Conservation (phyloP, 345 rosid genomes). For the Sisymbrium irio region DNA sequence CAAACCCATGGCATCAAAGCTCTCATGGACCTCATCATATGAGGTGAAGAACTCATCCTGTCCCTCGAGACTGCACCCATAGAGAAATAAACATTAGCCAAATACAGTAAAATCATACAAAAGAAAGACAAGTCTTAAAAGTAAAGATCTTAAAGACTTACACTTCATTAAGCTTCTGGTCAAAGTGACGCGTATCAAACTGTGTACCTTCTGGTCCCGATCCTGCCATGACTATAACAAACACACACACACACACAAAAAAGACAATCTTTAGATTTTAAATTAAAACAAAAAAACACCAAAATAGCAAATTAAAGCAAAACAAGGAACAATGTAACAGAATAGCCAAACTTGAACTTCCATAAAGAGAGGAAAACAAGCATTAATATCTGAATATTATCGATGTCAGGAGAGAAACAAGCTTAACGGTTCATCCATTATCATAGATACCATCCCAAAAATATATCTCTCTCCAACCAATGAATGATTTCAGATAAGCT, state of each 20-base stretch:
- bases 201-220: constrained; percentile 38
- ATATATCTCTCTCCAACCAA: constrained; percentile 11
- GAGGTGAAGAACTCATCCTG: constrained; percentile 43
- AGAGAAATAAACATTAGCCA: neutral
- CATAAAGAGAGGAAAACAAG: constrained; percentile 29
- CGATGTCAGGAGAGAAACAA: constrained; percentile 20
- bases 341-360: constrained; percentile 32
- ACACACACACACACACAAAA: neutral
- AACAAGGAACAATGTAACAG: constrained; percentile 16
- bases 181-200: constrained; percentile 44
- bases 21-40: constrained; percentile 47
- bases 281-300: neutral
- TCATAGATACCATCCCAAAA: constrained; percentile 26
- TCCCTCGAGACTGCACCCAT: constrained; percentile 36
- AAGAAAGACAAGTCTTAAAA: neutral
- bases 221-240: constrained; percentile 47
- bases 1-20: constrained; percentile 51
- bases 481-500: neutral
- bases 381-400: constrained; percentile 32
- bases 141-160: constrained; percentile 14
- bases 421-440: constrained; percentile 20
- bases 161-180: constrained; percentile 42
- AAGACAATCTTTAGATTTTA: neutral
- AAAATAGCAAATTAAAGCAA: neutral
- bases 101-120: neutral